phyloP scores from a whole-genome alignment of 192 early-diverging fungal genomes.

The Geranomyces variabilis region DNA sequence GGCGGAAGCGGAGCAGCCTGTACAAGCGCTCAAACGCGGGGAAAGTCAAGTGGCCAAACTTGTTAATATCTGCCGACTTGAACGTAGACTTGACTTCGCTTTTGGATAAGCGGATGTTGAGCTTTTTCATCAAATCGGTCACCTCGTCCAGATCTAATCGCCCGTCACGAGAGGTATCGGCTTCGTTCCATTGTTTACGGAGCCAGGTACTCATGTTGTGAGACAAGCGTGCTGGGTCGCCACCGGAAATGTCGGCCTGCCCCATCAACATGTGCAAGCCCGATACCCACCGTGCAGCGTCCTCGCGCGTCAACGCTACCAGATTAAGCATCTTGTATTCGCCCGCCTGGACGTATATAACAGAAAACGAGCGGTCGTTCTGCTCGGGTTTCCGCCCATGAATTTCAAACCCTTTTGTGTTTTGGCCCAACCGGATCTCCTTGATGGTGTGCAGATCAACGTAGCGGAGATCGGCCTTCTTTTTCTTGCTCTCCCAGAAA shows the following conservation, averaged over 20 bases:
- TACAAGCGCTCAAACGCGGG: conserved; percentile 65
- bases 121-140: conserved; percentile 47
- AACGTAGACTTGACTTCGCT: conserved; percentile 63
- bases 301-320: conserved; percentile 50
- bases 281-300: conserved; percentile 49
- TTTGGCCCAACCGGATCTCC: conserved; percentile 63
- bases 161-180: conserved; percentile 35
- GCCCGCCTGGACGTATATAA: conserved; percentile 52
- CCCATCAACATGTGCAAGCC: conserved; percentile 54
- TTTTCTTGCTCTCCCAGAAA: conserved; percentile 54
- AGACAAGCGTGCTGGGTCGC: conserved; percentile 25
- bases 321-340: conserved; percentile 60
- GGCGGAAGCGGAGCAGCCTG: conserved; percentile 59
- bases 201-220: conserved; percentile 44
- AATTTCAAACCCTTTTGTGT: conserved; percentile 56
- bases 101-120: conserved; percentile 71
- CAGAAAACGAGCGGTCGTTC: conserved; percentile 54
- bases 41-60: conserved; percentile 55
- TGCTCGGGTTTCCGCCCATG: conserved; percentile 46
- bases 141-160: conserved; percentile 52
- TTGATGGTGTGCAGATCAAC: conserved; percentile 50
- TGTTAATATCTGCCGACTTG: conserved; percentile 60
- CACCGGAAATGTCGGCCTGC: conserved; percentile 34
- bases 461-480: conserved; percentile 32
- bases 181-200: conserved; percentile 47